phyloP scores from a whole-genome alignment of 306 rosid genomes.

The Quercus variabilis region DNA sequence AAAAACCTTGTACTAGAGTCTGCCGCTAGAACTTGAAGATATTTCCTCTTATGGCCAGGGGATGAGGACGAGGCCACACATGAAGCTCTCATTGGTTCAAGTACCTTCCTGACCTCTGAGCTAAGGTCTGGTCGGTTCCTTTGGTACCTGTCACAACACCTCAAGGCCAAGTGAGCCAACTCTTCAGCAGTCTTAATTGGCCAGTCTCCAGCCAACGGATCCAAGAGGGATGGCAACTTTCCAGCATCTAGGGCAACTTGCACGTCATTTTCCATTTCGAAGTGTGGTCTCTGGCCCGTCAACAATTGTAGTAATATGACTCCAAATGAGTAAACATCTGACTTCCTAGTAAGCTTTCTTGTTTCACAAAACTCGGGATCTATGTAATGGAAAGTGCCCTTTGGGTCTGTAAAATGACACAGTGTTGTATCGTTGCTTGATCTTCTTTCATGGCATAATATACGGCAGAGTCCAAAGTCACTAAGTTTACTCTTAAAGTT shows the following conservation, averaged over 20 bases:
- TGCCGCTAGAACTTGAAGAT: too few species aligned
- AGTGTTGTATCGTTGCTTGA: constrained; percentile 27
- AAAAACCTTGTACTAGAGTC: too few species aligned
- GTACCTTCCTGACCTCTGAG: constrained; percentile 50
- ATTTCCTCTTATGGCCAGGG: too few species aligned
- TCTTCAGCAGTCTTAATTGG: constrained; percentile 46
- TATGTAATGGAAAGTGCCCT: constrained; percentile 39
- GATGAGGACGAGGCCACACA: background rate
- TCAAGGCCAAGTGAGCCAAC: constrained; percentile 40
- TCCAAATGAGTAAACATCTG: constrained; percentile 56
- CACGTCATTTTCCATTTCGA: constrained; percentile 33
- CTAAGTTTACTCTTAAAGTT: constrained; percentile 49
- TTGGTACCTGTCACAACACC: constrained; percentile 45
- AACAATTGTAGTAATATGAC: constrained; percentile 36
- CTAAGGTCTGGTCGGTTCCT: constrained; percentile 42
- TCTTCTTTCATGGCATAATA: constrained; percentile 20
- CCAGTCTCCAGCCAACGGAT: constrained; percentile 59
- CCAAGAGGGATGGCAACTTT: constrained; percentile 34
- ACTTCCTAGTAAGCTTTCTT: constrained; percentile 47
- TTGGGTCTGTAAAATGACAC: constrained; percentile 36
- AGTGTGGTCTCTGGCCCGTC: constrained; percentile 33
- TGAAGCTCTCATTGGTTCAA: constrained; percentile 51
- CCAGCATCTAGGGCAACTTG: constrained; percentile 30
- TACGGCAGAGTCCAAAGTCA: constrained; percentile 53
- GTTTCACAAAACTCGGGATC: constrained; percentile 43